Evolutionary conservation across 2,329 filamentous ascomycete species (phyloP), one percentile per base, ranked within the genome.

Genomic region (Fusarium phyllophilum): DNA sequence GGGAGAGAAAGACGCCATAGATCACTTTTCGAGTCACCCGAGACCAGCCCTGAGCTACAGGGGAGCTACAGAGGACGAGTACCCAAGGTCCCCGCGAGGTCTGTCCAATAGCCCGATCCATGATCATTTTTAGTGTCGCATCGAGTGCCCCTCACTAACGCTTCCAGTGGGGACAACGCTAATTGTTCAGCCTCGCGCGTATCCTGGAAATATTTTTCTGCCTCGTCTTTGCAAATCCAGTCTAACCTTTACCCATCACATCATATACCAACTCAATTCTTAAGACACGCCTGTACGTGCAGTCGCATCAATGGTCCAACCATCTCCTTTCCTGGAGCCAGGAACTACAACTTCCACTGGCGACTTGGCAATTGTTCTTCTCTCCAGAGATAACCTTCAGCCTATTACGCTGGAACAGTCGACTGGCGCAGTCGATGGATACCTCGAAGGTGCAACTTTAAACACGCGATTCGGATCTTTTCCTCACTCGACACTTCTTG

Each of bases 381-480:
- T 99, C 59, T 96, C 94, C 70, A 92, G 95, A 83, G 95, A 98
- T 82, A 92, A 92, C 70, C 90, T 95, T 72, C 87, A 95, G 44
- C 94, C 96, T 13, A 86, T 95, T 33, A 91, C 93, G 70, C 89
- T 95, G 34, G 86, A 89, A 72, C 85, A 89, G 36, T 87, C 87
- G 29, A 87, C 89, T 42, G 90, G 90, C 59, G 87, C 89, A 46
- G 87, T 92, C 72, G 89, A 91, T 78, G 93, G 93, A 67, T 95
- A 95, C 78, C 89, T 89, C 36, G 92, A 95, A 80, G 93, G 93
- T 41, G 91, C 91, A 52, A 92, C 94, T 6, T 90, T 95, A 61
- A 98, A 97, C 84, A 99, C 96, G 4, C 91, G 95, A 49, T 99
- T 97, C 79, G 96, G 96, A 55, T 97, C 95, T 0, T 96, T 95